Evolutionary conservation across 106 monocot species (phyloP), one percentile per base, ranked within the genome.

Genomic region (Triglochin maritima): DNA sequence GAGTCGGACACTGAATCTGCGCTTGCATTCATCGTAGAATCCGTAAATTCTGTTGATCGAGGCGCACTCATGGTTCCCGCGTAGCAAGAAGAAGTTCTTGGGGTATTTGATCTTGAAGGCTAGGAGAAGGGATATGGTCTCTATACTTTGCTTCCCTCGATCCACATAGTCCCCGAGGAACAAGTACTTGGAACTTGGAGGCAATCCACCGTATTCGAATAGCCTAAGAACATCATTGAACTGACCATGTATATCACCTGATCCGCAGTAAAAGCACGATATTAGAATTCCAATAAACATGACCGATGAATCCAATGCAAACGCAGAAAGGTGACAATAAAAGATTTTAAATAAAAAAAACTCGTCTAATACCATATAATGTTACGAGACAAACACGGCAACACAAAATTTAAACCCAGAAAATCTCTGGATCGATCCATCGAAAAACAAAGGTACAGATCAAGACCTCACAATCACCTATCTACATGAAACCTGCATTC

Each of bases 1-100:
- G 6, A 74, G 11, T 12, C 73, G 65, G 46, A 74, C 66, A 56
- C 65, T 74, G 48, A 74, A 74, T 46, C 73, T 17, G 15, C 73
- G 73, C 65, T 74, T 74, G 73, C 73, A 74, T 16, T 66, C 72
- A 13, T 72, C 72, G 11, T 72, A 72, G 63, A 72, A 72, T 46
- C 72, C 72, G 46, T 72, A 72, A 16, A 72, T 72, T 55, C 72
- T 63, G 16, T 72, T 72, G 44, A 72, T 72, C 4, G 72, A 72
- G 2, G 72, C 72, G 46, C 63, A 72, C 17, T 72, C 72, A 54
- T 72, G 72, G 63, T 72, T 72, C 12, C 72, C 73, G 6, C 73
- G 64, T 9, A 74, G 73, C n/a, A 74, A 65, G 52, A 65, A 74
- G 57, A 74, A 74, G n/a, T 65, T 65, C 5, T 56, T 57, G 4